These are phyloP conservation scores for Cladobotryum protrusum DNA, from an alignment of 2,329 filamentous ascomycete species.

Conservation along the genomic window DNA sequence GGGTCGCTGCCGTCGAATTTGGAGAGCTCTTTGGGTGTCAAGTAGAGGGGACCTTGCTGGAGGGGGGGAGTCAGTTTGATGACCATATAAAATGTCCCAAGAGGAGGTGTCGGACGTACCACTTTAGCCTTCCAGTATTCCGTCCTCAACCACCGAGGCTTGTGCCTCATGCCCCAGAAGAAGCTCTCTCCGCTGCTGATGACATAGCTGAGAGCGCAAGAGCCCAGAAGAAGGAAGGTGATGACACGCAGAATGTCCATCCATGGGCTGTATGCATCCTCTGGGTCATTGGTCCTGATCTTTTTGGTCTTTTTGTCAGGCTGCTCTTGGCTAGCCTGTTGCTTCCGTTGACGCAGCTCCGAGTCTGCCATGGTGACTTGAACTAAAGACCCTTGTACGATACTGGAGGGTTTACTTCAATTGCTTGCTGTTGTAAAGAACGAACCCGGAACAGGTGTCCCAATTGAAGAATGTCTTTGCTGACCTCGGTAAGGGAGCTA, in stretches of 20 bases:
- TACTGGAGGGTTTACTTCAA: too few species aligned
- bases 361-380: slow-evolving; percentile 29
- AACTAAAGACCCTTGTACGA: neutral
- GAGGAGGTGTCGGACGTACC: slow-evolving; percentile 37
- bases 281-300: slow-evolving; percentile 28
- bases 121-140: slow-evolving; percentile 54
- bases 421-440: too few species aligned
- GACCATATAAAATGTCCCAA: neutral
- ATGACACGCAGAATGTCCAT: slow-evolving; percentile 66
- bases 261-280: slow-evolving; percentile 54
- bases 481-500: too few species aligned
- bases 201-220: slow-evolving; percentile 67
- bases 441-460: too few species aligned
- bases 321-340: slow-evolving; percentile 21
- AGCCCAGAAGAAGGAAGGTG: slow-evolving; percentile 59
- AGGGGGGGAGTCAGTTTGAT: neutral
- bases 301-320: slow-evolving; percentile 19
- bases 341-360: slow-evolving; percentile 41
- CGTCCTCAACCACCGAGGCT: slow-evolving; percentile 54
- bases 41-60: slow-evolving; percentile 53
- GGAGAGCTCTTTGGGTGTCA: slow-evolving; percentile 70
- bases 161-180: slow-evolving; percentile 58
- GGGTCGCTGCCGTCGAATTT: slow-evolving; percentile 73
- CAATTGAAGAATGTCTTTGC: too few species aligned
- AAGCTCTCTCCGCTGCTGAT: slow-evolving; percentile 64